Conservation (phyloP, 2,329 filamentous ascomycete species). For the Cytospora paraplurivora region DNA sequence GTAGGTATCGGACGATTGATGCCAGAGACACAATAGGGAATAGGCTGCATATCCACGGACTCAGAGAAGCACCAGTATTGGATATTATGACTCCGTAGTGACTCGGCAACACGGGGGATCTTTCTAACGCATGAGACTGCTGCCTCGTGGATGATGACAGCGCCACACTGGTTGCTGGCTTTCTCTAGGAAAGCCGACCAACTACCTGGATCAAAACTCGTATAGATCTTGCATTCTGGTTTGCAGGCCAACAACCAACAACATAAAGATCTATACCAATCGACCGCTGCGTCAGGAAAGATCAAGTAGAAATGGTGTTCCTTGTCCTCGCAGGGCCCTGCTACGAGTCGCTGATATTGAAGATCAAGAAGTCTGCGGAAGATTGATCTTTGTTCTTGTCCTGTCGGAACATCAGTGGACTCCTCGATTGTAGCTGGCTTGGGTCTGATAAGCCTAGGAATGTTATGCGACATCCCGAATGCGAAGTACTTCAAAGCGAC, state of each 20-base stretch:
- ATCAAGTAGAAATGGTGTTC: slow-evolving; percentile 49
- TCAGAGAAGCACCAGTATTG: slow-evolving; percentile 48
- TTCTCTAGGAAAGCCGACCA: slow-evolving; percentile 49
- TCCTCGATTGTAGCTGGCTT: neutral
- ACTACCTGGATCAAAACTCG: slow-evolving; percentile 45
- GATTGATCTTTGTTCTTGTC: slow-evolving; percentile 9
- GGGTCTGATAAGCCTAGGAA: slow-evolving; percentile 14
- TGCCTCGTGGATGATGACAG: slow-evolving; percentile 51
- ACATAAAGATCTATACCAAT: slow-evolving; percentile 43
- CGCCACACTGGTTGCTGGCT: slow-evolving; percentile 33
- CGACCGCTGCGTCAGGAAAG: slow-evolving; percentile 46
- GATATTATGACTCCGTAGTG: slow-evolving; percentile 38
- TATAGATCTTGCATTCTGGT: slow-evolving; percentile 45
- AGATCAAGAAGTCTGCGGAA: slow-evolving; percentile 21
- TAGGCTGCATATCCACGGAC: slow-evolving; percentile 34
- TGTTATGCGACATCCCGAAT: slow-evolving; percentile 37
- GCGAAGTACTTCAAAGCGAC: slow-evolving; percentile 41
- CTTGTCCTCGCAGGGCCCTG: slow-evolving; percentile 13
- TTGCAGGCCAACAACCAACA: slow-evolving; percentile 49
- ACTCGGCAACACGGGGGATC: slow-evolving; percentile 42
- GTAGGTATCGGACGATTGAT: neutral
- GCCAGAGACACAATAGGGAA: slow-evolving; percentile 36
- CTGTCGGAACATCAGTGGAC: neutral
- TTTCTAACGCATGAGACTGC: slow-evolving; percentile 41
- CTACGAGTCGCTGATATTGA: slow-evolving; percentile 16